A percentile compares a stretch with the other conserved stretches of the same genome.
Evolutionary conservation across 176 grass and related monocot genomes (phyloP).

Genomic region (Juncus effusus): DNA sequence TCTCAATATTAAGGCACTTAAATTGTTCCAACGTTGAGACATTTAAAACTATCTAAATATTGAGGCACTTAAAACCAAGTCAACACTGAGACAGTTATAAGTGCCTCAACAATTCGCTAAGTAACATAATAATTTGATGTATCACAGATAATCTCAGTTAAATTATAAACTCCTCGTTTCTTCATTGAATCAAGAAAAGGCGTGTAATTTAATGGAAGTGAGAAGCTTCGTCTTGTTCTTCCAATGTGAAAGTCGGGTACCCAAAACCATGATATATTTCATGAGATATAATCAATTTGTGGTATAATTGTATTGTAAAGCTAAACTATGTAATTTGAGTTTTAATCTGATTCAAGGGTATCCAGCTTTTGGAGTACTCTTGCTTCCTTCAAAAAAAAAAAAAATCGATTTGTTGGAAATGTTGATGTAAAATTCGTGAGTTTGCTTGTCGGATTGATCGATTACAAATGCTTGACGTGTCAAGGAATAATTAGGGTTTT

Average conservation of each 20-base stretch:
- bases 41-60: too few relatives aligned
- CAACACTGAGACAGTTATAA: too few relatives aligned
- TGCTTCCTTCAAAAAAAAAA: too few relatives aligned
- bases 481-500: neutral
- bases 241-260: constrained; percentile 21
- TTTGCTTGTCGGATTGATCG: neutral
- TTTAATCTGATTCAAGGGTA: too few relatives aligned
- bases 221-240: constrained; percentile 7
- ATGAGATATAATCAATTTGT: neutral
- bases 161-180: constrained; percentile 3
- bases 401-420: neutral
- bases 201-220: constrained; percentile 15
- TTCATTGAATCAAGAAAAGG: constrained; percentile 18
- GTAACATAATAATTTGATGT: neutral
- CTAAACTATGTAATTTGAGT: too few relatives aligned
- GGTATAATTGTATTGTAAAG: too few relatives aligned
- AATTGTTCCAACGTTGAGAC: too few relatives aligned
- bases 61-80: too few relatives aligned
- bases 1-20: too few relatives aligned
- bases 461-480: neutral
- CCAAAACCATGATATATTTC: neutral
- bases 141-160: constrained; percentile 21
- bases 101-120: too few relatives aligned
- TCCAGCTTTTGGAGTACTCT: too few relatives aligned
- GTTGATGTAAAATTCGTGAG: constrained; percentile 16